phyloP scores from a whole-genome alignment of 2,329 filamentous ascomycete genomes.

The Diaporthe citrichinensis region DNA sequence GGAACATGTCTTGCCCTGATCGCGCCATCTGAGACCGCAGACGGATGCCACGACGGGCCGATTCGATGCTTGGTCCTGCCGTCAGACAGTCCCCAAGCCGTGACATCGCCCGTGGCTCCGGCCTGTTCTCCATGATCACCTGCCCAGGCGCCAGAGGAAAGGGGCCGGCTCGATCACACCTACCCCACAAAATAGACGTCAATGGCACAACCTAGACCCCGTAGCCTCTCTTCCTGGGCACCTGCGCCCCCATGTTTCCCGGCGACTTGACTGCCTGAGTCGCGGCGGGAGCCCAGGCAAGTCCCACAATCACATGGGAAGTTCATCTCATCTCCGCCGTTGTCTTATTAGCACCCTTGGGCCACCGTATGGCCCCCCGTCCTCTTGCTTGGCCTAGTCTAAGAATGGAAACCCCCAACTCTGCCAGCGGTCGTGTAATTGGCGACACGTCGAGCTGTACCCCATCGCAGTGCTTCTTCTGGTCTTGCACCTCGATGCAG shows the following conservation, averaged over 20 bases:
- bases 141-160: slow-evolving; percentile 24
- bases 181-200: slow-evolving; percentile 25
- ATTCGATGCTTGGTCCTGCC: slow-evolving; percentile 41
- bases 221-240: neutral
- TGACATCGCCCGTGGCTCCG: slow-evolving; percentile 24
- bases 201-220: slow-evolving; percentile 24
- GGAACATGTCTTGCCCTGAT: slow-evolving; percentile 11
- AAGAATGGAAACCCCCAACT: slow-evolving; percentile 13
- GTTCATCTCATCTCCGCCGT: slow-evolving; percentile 14
- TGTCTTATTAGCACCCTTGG: slow-evolving; percentile 21
- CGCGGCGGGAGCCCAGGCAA: neutral
- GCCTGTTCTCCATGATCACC: slow-evolving; percentile 12
- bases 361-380: neutral
- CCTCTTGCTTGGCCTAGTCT: slow-evolving; percentile 21
- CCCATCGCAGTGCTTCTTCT: slow-evolving; percentile 19
- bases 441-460: slow-evolving; percentile 23
- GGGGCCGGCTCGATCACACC: slow-evolving; percentile 32
- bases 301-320: slow-evolving; percentile 3
- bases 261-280: neutral
- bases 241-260: neutral
- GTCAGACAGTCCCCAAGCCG: slow-evolving; percentile 18
- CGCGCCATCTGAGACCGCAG: slow-evolving; percentile 26
- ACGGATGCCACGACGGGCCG: slow-evolving; percentile 44
- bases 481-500: slow-evolving; percentile 22
- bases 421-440: slow-evolving; percentile 24